Base-by-base conservation (phyloP, 2,329 filamentous ascomycete genomes). In the Colletotrichum musae region DNA sequence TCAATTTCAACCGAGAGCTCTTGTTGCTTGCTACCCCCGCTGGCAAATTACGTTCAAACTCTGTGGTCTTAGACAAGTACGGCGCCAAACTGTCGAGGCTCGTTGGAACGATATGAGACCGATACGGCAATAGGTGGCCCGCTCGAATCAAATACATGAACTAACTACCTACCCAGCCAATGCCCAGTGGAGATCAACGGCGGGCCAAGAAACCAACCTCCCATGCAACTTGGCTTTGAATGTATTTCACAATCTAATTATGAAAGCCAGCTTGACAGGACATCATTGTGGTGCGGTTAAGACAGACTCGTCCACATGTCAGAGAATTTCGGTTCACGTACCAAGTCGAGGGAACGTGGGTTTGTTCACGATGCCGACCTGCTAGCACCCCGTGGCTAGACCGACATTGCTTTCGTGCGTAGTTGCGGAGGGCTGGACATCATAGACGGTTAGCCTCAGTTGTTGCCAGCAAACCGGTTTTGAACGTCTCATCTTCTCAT, bases 391-490 rank as follows among this genome's bases (percentile, higher is more conserved):
- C 6, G 36, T 52, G 36, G n/a, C n/a, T 10, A 45, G 50, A 39
- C 10, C 32, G 32, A 10, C 10, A 58, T 18, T 26, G 28, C 26
- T 9, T 32, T 69, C 54, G 63, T 56, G 24, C 13, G 53, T 50
- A 39, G 36, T 28, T 41, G 36, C 47, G 45, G 51, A 51, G 39
- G 64, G 18, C 56, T 53, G 36, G 68, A 28, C 73, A 74, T 73
- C 77, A 73, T 75, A 67, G 60, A 73, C 66, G 62, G 77, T 79
- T 79, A 79, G 77, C 75, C 63, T 77, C 65, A 73, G 75, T 45
- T 71, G 64, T 73, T 74, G 70, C 69, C 57, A 52, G 41, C 41
- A 73, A 56, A 45, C 62, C 52, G 12, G 28, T 74, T 73, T 74
- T 72, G 72, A 75, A 72, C 73, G 78, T 74, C 77, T 78, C 78